Percentiles rank a stretch among this genome's conserved stretches.
These are phyloP conservation scores for Verticillium alfalfae DNA, from an alignment of 2,329 filamentous ascomycete genomes.

Conservation along the genomic window DNA sequence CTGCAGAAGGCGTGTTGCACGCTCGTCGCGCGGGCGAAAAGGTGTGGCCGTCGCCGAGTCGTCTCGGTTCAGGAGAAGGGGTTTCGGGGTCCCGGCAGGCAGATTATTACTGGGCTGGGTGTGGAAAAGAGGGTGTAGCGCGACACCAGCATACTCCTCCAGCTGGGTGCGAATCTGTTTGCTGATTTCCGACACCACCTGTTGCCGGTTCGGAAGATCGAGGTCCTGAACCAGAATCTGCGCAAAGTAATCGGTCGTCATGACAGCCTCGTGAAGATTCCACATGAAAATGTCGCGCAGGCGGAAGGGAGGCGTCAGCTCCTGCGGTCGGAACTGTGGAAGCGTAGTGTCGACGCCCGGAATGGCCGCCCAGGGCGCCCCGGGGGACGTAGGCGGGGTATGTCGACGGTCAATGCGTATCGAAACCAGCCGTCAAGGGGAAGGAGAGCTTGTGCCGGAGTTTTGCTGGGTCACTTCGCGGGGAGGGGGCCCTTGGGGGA, in stretches of 20 bases:
- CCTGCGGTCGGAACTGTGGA: slow-evolving; percentile 73
- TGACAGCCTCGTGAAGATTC: slow-evolving; percentile 92
- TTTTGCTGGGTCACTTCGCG: slow-evolving; percentile 55
- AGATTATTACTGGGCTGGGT: slow-evolving; percentile 30
- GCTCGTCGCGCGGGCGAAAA: slow-evolving; percentile 26
- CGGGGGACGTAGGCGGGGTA: slow-evolving; percentile 70
- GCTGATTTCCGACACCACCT: slow-evolving; percentile 74
- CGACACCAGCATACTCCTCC: slow-evolving; percentile 92
- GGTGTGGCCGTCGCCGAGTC: slow-evolving; percentile 26
- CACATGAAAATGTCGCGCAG: slow-evolving; percentile 94
- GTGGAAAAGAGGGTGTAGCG: slow-evolving; percentile 88
- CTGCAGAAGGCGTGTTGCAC: slow-evolving; percentile 51
- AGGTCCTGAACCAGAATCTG: slow-evolving; percentile 84
- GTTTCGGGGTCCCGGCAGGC: slow-evolving; percentile 20
- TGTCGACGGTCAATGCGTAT: slow-evolving; percentile 92
- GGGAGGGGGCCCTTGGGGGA: slow-evolving; percentile 63
- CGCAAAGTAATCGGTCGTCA: slow-evolving; percentile 96
- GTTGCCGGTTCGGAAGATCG: slow-evolving; percentile 72
- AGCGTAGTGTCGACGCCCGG: slow-evolving; percentile 61
- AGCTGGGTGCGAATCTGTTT: slow-evolving; percentile 92
- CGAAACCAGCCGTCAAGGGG: slow-evolving; percentile 85
- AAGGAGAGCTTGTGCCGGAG: slow-evolving; percentile 63
- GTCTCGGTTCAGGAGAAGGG: slow-evolving; percentile 26
- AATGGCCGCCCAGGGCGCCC: slow-evolving; percentile 56
- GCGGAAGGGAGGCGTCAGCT: slow-evolving; percentile 76